These are phyloP conservation scores for Metschnikowia noctiluminum DNA, from an alignment of 805 yeast species.

Conservation along the genomic window DNA sequence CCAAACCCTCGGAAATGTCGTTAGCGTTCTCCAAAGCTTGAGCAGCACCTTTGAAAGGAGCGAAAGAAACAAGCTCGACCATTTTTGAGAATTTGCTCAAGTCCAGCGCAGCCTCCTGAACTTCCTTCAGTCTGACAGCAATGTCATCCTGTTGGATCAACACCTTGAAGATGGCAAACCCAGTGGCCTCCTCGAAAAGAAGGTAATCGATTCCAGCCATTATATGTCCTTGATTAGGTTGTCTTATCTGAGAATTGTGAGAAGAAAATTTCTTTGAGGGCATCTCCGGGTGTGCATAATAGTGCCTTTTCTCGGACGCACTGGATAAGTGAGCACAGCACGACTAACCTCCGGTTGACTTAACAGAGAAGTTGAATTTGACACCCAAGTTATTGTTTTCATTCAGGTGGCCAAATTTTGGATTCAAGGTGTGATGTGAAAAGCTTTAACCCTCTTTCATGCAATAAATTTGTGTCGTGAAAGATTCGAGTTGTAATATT, in stretches of 20 bases:
- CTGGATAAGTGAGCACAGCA: conserved; percentile 9
- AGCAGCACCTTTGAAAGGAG: conserved; percentile 99
- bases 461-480: too few species aligned
- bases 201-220: conserved; percentile 84
- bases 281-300: conserved; percentile 19
- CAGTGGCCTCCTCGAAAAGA: conserved; percentile 97
- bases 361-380: background rate
- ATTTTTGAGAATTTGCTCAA: conserved; percentile 85
- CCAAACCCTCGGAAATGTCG: conserved; percentile 95
- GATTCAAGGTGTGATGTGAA: too few species aligned
- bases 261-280: conserved; percentile 20
- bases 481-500: too few species aligned
- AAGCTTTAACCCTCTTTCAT: too few species aligned
- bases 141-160: conserved; percentile 90
- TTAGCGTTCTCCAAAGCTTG: conserved; percentile 98
- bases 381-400: background rate
- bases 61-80: conserved; percentile 90
- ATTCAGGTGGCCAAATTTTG: too few species aligned
- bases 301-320: conserved; percentile 8
- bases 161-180: conserved; percentile 95
- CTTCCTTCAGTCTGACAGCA: conserved; percentile 89
- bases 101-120: conserved; percentile 85
- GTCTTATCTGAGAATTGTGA: conserved; percentile 6
- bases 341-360: conserved; percentile 1
- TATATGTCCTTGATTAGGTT: conserved; percentile 8